Base-by-base conservation (phyloP, 1,139 yeast species). In the Hemisphaericaspora subhashii region DNA sequence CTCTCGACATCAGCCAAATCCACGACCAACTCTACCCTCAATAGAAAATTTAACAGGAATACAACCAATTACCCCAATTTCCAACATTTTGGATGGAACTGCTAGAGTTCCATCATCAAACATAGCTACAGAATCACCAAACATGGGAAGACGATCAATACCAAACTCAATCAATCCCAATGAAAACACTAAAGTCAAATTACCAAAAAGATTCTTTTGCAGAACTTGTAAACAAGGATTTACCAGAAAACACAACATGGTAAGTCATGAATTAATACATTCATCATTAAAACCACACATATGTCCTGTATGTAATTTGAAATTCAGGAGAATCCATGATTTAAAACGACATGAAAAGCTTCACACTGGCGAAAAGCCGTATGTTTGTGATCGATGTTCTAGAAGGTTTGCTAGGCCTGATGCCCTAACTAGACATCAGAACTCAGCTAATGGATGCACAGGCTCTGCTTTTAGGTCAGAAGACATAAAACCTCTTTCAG, bases 321-420 rank as follows among this genome's bases (percentile, higher is more conserved):
- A 72, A 49, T 86, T 86, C 55, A 72, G 94, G 43, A 68, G 95
- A 31, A 74, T 80, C 27, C 92, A 86, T 56, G 95, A 86, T 57
- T 68, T 86, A 50, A 83, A 81, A 54, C 69, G 95, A 33, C 95
- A 86, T 54, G 78, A 77, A 46, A 83, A 82, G 56, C 67, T 83
- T 25, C 95, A 86, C 54, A 77, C 89, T 0, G 92, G 92, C 28
- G 88, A 80, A 49, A 81, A 78, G 55, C 90, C 92, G 1, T 83
- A 66, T 54, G 61, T 59, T 24, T 86, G 95, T 58, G 64, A 61
- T 8, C 65, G 66, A 39, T 86, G 95, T 59, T 76, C 78, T 11
- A 69, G 86, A 35, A 65, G 72, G 37, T 86, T 86, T 64, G 88
- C 94, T 1, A 65, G 95, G 21, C 82, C 83, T 1, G 95, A 86